These are phyloP conservation scores for Nannizziopsis arthrosporioides DNA, from an alignment of 2,329 filamentous ascomycete genomes.

Conservation along the genomic window DNA sequence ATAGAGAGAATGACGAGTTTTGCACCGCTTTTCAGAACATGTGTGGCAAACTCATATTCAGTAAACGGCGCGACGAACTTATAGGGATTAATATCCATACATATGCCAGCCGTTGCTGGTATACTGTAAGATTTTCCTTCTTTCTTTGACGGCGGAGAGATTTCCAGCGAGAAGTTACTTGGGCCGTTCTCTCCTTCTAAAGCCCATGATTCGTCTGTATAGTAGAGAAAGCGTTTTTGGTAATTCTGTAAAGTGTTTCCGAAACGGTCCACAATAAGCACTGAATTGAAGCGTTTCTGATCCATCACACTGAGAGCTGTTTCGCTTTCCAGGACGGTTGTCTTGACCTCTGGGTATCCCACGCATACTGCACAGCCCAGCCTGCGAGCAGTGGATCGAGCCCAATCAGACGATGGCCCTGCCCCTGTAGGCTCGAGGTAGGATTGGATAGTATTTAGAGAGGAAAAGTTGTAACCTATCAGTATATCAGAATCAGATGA, in stretches of 20 bases:
- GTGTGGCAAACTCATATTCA: conserved; percentile 49
- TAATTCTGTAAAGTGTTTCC: conserved; percentile 49
- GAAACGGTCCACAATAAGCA: conserved; percentile 44
- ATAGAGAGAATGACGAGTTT: conserved; percentile 49
- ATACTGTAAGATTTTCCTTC: conserved; percentile 16
- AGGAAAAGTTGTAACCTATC: conserved; percentile 52
- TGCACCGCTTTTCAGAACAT: conserved; percentile 39
- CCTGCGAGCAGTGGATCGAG: conserved; percentile 42
- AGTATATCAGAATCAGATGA: background rate
- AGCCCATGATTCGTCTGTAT: conserved; percentile 56
- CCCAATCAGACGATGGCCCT: conserved; percentile 48
- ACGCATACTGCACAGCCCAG: conserved; percentile 51
- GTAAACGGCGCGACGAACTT: conserved; percentile 48
- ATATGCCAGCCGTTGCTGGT: conserved; percentile 38
- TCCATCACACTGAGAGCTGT: conserved; percentile 9
- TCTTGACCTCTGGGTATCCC: conserved; percentile 47
- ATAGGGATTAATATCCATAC: conserved; percentile 52
- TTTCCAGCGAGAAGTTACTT: conserved; percentile 2
- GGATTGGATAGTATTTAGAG: conserved; percentile 44
- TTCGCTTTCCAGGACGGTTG: conserved; percentile 13
- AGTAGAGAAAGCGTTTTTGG: conserved; percentile 54
- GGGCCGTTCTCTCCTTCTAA: conserved; percentile 34
- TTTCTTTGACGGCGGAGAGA: background rate
- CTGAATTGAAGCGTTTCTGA: conserved; percentile 43
- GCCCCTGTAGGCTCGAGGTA: conserved; percentile 47